These are phyloP conservation scores for Calocybe indica DNA, from an alignment of 768 basidiomycete genomes.

Conservation along the genomic window DNA sequence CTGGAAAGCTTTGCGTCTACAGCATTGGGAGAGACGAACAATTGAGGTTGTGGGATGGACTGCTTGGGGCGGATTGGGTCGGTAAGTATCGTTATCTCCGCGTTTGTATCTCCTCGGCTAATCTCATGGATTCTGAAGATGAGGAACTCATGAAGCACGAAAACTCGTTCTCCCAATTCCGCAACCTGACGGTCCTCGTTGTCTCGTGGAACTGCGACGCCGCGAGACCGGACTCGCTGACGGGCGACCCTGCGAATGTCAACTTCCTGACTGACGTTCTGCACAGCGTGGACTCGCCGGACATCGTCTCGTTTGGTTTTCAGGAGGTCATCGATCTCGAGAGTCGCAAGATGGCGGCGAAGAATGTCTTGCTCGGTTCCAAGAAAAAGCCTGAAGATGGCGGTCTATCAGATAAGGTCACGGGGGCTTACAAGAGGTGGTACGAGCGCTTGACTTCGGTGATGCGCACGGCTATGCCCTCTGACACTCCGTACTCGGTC, in stretches of 20 bases:
- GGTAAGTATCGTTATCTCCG: slow-evolving; percentile 45
- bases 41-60: slow-evolving; percentile 84
- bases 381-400: slow-evolving; percentile 55
- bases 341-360: slow-evolving; percentile 85
- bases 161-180: slow-evolving; percentile 70
- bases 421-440: slow-evolving; percentile 85
- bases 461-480: slow-evolving; percentile 68
- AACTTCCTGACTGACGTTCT: slow-evolving; percentile 79
- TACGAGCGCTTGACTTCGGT: slow-evolving; percentile 71
- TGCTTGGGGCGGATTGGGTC: slow-evolving; percentile 80
- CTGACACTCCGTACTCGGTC: slow-evolving; percentile 71
- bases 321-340: slow-evolving; percentile 98
- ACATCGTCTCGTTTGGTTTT: slow-evolving; percentile 91
- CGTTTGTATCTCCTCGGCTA: neutral
- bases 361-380: slow-evolving; percentile 78
- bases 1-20: slow-evolving; percentile 61
- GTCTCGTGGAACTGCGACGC: slow-evolving; percentile 94
- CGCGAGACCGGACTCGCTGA: slow-evolving; percentile 71
- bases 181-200: slow-evolving; percentile 70
- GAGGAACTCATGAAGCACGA: slow-evolving; percentile 72
- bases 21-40: slow-evolving; percentile 73
- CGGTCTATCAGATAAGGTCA: slow-evolving; percentile 74
- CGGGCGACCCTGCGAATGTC: slow-evolving; percentile 61
- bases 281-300: slow-evolving; percentile 66
- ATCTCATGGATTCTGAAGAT: slow-evolving; percentile 37